Evolutionary conservation across 2,329 filamentous ascomycete species (phyloP), one percentile per base, ranked within the genome.

Genomic region (Stenocarpella maydis): DNA sequence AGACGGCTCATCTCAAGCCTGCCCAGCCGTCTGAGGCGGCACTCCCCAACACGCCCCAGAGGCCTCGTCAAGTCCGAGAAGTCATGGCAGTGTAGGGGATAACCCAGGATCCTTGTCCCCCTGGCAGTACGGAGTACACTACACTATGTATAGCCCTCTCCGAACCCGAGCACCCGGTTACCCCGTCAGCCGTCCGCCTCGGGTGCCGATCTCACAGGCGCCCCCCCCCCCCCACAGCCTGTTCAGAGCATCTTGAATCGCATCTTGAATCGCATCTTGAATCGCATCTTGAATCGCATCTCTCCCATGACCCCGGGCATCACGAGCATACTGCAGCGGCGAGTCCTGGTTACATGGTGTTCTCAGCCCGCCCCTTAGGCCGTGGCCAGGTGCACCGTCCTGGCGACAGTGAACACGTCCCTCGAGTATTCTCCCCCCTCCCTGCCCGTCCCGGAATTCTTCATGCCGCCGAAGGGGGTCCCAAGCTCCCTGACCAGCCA

Each of bases 381-480:
- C 5, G 67, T 69, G 24, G 67, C 69, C 3, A 71, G 37, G 67
- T 78, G 76, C 60, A 79, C 43, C 14, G 77, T 79, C 52, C 76
- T 70, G 15, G 75, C 73, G 10, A 77, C 73, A 0, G 77, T 79
- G 63, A 79, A 79, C 19, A 78, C 76, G 39, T 78, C 77, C 41
- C 77, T 72, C 26, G 75, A 77, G 69, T 78, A 77, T 50, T 77
- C 76, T 6, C 77, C 77, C 2, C 77, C 77, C 43, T 79, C 77
- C 31, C 75, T 73, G 0, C 77, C 77, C 1, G 72, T 76, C 2
- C 78, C 78, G 24, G 76, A 78, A 55, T 74, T 75, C 72, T 79
- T 79, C 73, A 79, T 78, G 15, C 77, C 78, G 5, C 78, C 77
- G 66, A 79, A 79, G 2, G 77, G 77, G 19, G 77, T 79, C 10